Evolutionary conservation across 495 filamentous ascomycete genomes (phyloP), one percentile per base, ranked within the genome.

Genomic region (Penicilliopsis zonata): DNA sequence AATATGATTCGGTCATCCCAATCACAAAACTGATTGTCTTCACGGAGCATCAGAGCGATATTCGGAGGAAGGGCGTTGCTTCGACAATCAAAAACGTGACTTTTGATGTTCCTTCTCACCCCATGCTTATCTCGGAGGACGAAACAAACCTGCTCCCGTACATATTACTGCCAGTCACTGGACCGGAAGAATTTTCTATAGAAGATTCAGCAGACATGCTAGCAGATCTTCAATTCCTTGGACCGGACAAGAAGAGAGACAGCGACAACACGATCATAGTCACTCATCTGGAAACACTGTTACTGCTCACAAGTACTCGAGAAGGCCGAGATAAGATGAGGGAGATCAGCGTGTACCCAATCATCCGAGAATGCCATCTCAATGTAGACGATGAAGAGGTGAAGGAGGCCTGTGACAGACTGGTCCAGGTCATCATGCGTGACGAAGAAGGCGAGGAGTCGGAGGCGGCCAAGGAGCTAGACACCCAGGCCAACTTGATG

Each of bases 401-500:
- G 23, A 67, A 70, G 38, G 87, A 93, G 45, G 80, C 73, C 10
- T 90, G 83, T 43, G 90, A 98, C 50, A 67, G 90, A 44, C 44
- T 95, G 31, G 90, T 98, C 21, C 83, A 98, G 43, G 74, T 98
- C 9, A 47, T 98, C 25, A 92, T 94, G 86, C 68, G 80, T 30
- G 86, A 87, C 38, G 90, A 69, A 40, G 57, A 53, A 27, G 57
- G 48, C 12, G 56, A 60, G 30, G 52, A 43, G 23, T 39, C 40
- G 31, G 47, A 21, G 18, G 24, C 18, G 18, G n/a, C 18, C 10
- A 32, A 20, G 21, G 30, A 32, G 9, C 5, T 6, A 5, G n/a
- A 28, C 14, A 23, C 46, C 2, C 50, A 49, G 19, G 34, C 39
- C 21, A 23, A 13, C 31, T 18, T 25, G 13, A 31, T 30, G 9